phyloP scores from a whole-genome alignment of 495 filamentous ascomycete species.

The Podospora tetraspora region DNA sequence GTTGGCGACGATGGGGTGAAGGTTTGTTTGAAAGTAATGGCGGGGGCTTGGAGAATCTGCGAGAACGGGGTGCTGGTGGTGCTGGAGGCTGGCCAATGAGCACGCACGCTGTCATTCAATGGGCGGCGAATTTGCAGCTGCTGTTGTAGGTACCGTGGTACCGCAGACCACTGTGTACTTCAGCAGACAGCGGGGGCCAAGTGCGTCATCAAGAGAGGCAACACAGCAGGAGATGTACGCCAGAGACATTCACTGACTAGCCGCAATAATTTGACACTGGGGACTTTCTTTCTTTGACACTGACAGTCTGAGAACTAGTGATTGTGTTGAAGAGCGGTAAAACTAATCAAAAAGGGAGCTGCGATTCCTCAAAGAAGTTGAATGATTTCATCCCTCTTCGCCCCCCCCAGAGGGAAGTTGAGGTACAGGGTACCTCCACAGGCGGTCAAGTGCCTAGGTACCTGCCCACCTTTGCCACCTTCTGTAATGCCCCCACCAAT shows the following conservation, averaged over 20 bases:
- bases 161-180: not conserved
- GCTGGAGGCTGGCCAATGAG: constrained; percentile 1
- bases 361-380: not conserved
- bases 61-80: not conserved
- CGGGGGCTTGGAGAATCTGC: constrained; percentile 2
- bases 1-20: not conserved
- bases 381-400: not conserved
- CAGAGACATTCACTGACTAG: not conserved
- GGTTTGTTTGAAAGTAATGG: not conserved
- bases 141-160: not conserved
- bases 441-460: no score
- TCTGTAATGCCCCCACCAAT: not conserved
- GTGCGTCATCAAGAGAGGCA: not conserved
- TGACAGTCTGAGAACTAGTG: no score
- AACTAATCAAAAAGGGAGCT: not conserved
- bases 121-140: not conserved
- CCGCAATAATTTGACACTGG: not conserved
- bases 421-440: not conserved
- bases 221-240: not conserved
- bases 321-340: not conserved
- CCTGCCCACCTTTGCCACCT: not conserved
- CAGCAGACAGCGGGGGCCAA: not conserved
- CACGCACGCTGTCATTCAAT: not conserved
- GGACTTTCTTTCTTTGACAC: not conserved
- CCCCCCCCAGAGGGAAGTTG: not conserved